Base-by-base conservation (phyloP, 2,329 filamentous ascomycete species). In the Colletotrichum spaethianum region DNA sequence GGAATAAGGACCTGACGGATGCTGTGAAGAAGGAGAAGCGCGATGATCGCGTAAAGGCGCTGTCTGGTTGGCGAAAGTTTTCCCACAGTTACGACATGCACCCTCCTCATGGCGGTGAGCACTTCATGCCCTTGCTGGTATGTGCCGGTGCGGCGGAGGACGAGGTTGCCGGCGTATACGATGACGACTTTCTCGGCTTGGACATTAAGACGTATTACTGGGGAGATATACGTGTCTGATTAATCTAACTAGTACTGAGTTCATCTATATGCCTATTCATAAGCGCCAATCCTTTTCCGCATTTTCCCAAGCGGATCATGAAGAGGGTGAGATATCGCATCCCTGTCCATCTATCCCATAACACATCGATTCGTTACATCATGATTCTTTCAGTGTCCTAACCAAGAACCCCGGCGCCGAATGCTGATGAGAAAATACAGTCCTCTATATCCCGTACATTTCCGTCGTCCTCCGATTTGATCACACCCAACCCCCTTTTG, bases 41-140 rank as follows among this genome's bases (percentile, higher is more conserved):
- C 6, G 73, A 77, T 20, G 81, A 82, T 67, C 76, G 87, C 42
- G 82, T 79, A 69, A 76, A 75, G 46, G 84, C 79, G 53, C 80
- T 91, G 44, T 76, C 77, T 12, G 77, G 75, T 2, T 91, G 88
- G 88, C 82, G 88, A 66, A 76, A 76, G 3, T 82, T 89, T 74
- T 85, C 86, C 0, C 77, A 83, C 40, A 83, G 85, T 1, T 86
- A 87, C 72, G 81, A 84, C 16, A 88, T 89, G 84, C 89, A 91
- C 76, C 89, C 89, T 3, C 79, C 80, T 1, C 77, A 81, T 12
- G 87, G 85, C 0, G 88, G 86, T 0, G 89, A 91, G 79, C 89
- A 91, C 74, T 90, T 91, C 66, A 79, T 91, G 83, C 89, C 89
- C 70, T 77, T 91, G 79, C 77, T 90, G 56, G 89, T 91, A 40